Evolutionary conservation across 495 filamentous ascomycete species (phyloP).

Genomic region (Mytilinidion resinicola): DNA sequence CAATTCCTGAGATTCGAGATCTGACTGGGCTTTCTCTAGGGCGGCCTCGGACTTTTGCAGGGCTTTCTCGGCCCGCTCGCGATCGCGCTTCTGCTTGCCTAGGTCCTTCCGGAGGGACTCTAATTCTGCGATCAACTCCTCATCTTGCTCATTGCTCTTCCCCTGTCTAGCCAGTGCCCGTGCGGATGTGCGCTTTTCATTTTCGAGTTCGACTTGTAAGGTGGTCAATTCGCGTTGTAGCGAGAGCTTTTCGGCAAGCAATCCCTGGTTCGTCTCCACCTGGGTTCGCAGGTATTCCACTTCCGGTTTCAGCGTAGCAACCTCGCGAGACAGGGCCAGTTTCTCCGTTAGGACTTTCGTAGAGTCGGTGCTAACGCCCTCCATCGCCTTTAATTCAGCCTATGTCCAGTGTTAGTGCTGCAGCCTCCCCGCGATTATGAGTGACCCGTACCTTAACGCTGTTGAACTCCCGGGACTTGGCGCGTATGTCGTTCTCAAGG

Average conservation of each 20-base stretch:
- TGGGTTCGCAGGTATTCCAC: conserved; percentile 71
- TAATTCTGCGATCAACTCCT: conserved; percentile 21
- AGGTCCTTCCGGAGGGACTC: conserved; percentile 39
- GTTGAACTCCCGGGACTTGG: conserved; percentile 56
- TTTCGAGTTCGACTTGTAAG: conserved; percentile 71
- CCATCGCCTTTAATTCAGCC: conserved; percentile 62
- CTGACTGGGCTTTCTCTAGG: conserved; percentile 31
- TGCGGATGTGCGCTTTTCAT: conserved; percentile 63
- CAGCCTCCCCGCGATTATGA: background rate
- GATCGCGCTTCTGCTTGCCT: conserved; percentile 41
- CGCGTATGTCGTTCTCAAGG: conserved; percentile 50
- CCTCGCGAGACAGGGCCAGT: conserved; percentile 61
- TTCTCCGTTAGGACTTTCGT: conserved; percentile 72
- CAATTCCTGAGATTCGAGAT: conserved; percentile 49
- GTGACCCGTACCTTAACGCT: conserved; percentile 56
- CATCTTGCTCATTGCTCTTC: conserved; percentile 24
- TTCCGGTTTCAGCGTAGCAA: conserved; percentile 65
- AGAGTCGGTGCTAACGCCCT: conserved; percentile 56
- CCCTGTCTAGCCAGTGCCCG: conserved; percentile 48
- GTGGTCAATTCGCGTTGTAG: conserved; percentile 68
- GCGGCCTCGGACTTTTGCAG: conserved; percentile 22
- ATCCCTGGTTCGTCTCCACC: conserved; percentile 54
- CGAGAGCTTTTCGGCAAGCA: conserved; percentile 67
- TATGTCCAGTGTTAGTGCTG: conserved; percentile 31
- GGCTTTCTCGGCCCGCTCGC: conserved; percentile 37